These are phyloP conservation scores for Ophiostoma australiae DNA, from an alignment of 2,329 filamentous ascomycete species.

Conservation along the genomic window DNA sequence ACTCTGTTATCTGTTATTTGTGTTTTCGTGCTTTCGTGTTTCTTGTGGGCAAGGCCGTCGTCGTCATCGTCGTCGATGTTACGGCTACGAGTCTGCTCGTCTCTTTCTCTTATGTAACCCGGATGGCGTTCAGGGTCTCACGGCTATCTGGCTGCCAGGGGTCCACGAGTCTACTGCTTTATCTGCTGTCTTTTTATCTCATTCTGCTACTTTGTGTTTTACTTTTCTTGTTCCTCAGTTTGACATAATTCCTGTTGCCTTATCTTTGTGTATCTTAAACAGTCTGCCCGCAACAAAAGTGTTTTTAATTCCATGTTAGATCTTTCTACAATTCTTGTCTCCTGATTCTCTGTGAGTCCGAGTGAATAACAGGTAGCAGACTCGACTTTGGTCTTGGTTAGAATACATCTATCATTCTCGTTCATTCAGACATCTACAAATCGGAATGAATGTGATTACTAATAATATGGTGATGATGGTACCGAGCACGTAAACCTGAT, in stretches of 20 bases:
- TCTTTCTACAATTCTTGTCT: background rate
- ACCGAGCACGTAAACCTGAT: background rate
- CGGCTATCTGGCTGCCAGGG: background rate
- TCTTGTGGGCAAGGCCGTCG: background rate
- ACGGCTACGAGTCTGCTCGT: no score
- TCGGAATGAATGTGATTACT: background rate
- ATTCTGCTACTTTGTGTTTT: background rate
- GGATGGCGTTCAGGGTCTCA: background rate
- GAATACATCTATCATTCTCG: no score
- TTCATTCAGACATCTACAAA: background rate
- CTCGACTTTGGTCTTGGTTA: no score
- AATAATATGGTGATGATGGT: background rate
- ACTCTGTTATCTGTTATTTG: background rate
- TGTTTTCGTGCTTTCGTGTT: background rate
- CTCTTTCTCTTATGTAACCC: background rate
- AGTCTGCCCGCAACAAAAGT: background rate
- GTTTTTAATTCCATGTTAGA: background rate
- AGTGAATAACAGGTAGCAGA: no score
- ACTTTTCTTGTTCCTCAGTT: no score
- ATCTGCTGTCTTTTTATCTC: background rate
- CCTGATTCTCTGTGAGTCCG: background rate
- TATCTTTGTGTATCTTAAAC: background rate
- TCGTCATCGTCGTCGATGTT: background rate
- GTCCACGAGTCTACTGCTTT: background rate
- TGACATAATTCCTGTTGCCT: background rate